Conservation (phyloP, 768 basidiomycete species). For the Ramaria rubella region DNA sequence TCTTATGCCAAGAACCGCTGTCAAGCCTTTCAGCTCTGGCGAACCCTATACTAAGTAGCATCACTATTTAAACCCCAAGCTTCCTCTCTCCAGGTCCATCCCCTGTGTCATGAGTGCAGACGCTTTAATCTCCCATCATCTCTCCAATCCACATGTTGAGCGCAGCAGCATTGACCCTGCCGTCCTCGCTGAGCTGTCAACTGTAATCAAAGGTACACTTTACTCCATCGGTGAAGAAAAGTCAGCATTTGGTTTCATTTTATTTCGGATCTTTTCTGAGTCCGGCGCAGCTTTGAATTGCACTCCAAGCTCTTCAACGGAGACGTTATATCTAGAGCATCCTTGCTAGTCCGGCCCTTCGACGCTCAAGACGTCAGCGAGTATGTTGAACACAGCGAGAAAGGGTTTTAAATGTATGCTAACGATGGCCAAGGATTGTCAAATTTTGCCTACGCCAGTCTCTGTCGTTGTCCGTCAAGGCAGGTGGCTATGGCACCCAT, state of each 20-base stretch:
- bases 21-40: background rate
- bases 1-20: background rate
- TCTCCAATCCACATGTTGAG: background rate
- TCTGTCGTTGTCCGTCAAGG: constrained; percentile 74
- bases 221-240: background rate
- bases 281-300: constrained; percentile 19
- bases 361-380: constrained; percentile 79
- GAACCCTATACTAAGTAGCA: too few species aligned
- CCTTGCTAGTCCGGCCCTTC: constrained; percentile 64
- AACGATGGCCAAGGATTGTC: constrained; percentile 42
- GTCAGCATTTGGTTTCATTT: background rate
- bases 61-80: background rate
- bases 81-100: too few species aligned
- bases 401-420: background rate
- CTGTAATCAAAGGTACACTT: background rate
- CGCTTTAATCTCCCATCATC: background rate
- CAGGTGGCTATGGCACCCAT: constrained; percentile 86
- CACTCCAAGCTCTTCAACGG: constrained; percentile 60
- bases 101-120: background rate
- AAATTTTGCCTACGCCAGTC: constrained; percentile 66
- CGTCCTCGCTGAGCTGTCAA: background rate
- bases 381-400: constrained; percentile 35
- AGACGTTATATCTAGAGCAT: constrained; percentile 52
- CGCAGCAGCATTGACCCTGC: background rate
- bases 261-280: background rate